These are phyloP conservation scores for Aureobasidium leucospermi DNA, from an alignment of 2,329 filamentous ascomycete species.

Conservation along the genomic window DNA sequence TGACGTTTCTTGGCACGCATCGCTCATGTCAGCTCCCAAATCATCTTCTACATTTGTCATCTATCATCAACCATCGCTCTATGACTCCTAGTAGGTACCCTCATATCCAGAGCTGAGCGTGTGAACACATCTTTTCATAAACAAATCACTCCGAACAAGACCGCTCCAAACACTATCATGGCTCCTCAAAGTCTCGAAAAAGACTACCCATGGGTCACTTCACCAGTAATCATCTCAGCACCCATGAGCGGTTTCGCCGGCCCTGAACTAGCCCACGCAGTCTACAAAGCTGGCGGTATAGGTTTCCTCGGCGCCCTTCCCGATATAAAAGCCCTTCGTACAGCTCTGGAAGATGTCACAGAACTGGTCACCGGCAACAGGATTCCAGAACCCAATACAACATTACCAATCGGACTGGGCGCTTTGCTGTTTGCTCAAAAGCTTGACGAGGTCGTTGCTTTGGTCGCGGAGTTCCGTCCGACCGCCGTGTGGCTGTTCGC, in stretches of 20 bases:
- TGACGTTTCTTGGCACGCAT: not conserved
- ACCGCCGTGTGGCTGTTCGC: slow-evolving; percentile 56
- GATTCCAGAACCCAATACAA: not conserved
- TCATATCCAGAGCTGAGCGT: no score
- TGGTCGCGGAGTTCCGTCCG: not conserved
- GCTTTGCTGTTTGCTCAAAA: slow-evolving; percentile 1
- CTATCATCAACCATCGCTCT: not conserved
- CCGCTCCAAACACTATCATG: not conserved
- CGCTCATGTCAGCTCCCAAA: not conserved
- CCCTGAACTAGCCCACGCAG: not conserved
- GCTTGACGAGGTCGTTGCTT: not conserved
- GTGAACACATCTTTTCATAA: not conserved
- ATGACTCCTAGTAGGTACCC: not conserved
- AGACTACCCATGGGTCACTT: not conserved
- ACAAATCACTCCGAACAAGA: not conserved
- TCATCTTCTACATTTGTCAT: not conserved
- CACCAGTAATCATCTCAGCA: not conserved
- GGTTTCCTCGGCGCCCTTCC: not conserved
- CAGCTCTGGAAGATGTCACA: not conserved
- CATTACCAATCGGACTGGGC: not conserved
- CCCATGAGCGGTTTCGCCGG: slow-evolving; percentile 2
- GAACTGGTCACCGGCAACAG: not conserved
- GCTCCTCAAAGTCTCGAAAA: not conserved
- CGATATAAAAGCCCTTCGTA: not conserved
- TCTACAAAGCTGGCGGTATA: not conserved